These are phyloP conservation scores for Sisymbrium altissimum DNA, from an alignment of 345 rosid species.

Conservation along the genomic window DNA sequence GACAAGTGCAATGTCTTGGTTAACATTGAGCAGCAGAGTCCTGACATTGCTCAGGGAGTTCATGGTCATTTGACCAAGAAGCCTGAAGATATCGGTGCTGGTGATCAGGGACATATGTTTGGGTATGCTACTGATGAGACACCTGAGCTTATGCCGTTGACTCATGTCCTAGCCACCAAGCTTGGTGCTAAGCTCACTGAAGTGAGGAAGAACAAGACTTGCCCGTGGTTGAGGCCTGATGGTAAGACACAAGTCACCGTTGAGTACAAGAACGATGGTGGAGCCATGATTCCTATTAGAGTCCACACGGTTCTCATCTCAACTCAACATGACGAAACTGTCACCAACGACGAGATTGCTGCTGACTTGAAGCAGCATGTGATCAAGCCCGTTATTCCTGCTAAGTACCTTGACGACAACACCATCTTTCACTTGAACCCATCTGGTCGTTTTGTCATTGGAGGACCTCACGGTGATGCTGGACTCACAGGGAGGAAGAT, in stretches of 20 bases:
- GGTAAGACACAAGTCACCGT: slow-evolving; percentile 83
- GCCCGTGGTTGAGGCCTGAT: slow-evolving; percentile 81
- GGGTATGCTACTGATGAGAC: slow-evolving; percentile 84
- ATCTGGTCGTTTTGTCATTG: slow-evolving; percentile 77
- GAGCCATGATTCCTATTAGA: slow-evolving; percentile 69
- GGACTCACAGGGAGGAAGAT: slow-evolving; percentile 84
- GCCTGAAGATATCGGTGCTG: slow-evolving; percentile 88
- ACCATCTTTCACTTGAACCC: slow-evolving; percentile 83
- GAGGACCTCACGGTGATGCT: slow-evolving; percentile 86
- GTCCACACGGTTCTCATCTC: slow-evolving; percentile 81
- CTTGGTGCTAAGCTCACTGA: slow-evolving; percentile 84
- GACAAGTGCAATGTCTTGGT: slow-evolving; percentile 73
- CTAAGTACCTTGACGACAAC: slow-evolving; percentile 65
- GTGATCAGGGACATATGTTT: slow-evolving; percentile 84
- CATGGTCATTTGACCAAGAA: slow-evolving; percentile 76
- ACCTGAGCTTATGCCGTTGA: slow-evolving; percentile 71
- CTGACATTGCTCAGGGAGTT: slow-evolving; percentile 82
- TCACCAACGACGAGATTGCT: slow-evolving; percentile 68
- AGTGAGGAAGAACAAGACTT: slow-evolving; percentile 74
- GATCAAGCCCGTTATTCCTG: slow-evolving; percentile 69
- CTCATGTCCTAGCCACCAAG: slow-evolving; percentile 77
- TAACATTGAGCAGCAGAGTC: slow-evolving; percentile 76
- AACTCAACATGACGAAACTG: slow-evolving; percentile 80
- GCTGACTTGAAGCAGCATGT: slow-evolving; percentile 67
- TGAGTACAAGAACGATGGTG: slow-evolving; percentile 60